Base-by-base conservation (phyloP, 768 basidiomycete genomes). In the Strobilomyces echinocephalus region DNA sequence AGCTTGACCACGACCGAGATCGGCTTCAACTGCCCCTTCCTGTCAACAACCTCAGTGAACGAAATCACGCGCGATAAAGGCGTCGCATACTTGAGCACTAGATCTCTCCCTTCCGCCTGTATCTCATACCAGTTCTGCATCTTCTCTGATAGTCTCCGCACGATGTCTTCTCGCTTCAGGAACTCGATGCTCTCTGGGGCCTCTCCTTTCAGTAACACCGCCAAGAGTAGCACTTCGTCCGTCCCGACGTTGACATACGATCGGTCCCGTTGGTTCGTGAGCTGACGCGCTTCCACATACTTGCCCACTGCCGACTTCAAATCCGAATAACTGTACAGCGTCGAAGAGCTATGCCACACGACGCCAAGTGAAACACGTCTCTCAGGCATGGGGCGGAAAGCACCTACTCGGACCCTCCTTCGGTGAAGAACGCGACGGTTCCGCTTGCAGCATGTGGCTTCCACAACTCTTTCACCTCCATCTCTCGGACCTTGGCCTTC, bases 111-210 rank as follows among this genome's bases (percentile, higher is more conserved):
- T 5, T 79, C 79, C 1, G 70, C 74, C 26, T 62, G 66, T 16
- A 91, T 70, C 64, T 84, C 81, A 58, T 91, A 77, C 88, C 88
- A 93, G 24, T 66, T 65, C 64, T 92, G 89, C 91, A 93, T 92
- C 53, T 77, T 78, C 4, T 78, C 72, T 15, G 79, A 57, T 16
- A 93, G 64, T 24, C 72, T 74, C 56, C 74, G 76, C 6, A 76
- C 65, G 11, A 86, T 60, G 30, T 89, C 85, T 6, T 88, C 86
- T 28, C 87, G 78, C 58, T 80, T 85, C 70, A 87, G 66, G 59
- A 84, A 87, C 49, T 85, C 79, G 35, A 64, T 63, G 52, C 48
- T 69, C 42, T 60, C 63, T 1, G 56, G 60, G 1, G 53, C 43
- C n/a, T 66, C 66, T 15, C 62, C 55, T 56, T 76, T 77, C 21